Evolutionary conservation across 306 rosid genomes (phyloP).

Genomic region (Medicago ruthenica): DNA sequence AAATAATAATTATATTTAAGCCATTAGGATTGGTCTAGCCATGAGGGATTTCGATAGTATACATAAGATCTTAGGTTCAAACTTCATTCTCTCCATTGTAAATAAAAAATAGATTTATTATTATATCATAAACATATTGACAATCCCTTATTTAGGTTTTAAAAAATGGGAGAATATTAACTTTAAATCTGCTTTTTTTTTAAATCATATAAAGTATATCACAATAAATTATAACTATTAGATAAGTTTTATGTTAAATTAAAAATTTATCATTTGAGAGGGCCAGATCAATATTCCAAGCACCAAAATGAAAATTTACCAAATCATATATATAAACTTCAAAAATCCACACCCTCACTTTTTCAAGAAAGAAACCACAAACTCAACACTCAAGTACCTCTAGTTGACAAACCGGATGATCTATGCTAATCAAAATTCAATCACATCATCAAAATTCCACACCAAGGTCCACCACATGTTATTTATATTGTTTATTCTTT

Average conservation of each 20-base stretch:
- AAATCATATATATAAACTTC: no score
- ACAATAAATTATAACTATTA: not conserved
- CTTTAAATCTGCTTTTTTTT: not conserved
- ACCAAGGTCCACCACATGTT: constrained; percentile 41
- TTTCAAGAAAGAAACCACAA: not conserved
- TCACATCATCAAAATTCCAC: constrained; percentile 35
- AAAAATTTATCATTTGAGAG: not conserved
- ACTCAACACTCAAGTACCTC: not conserved
- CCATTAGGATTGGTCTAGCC: no score
- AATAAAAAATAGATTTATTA: no score
- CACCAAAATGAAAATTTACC: not conserved
- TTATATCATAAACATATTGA: no score
- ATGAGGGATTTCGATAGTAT: no score
- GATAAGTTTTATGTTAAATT: not conserved
- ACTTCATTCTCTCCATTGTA: no score
- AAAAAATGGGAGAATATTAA: no score
- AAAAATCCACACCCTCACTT: not conserved
- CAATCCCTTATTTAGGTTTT: no score
- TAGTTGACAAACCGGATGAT: constrained; percentile 32
- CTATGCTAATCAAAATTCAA: constrained; percentile 27
- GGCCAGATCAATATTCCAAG: not conserved
- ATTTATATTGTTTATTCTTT: constrained; percentile 15
- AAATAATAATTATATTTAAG: no score
- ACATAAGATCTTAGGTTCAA: no score
- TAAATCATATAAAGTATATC: not conserved